Conservation (phyloP, 768 basidiomycete species). For the Naganishia onofrii region DNA sequence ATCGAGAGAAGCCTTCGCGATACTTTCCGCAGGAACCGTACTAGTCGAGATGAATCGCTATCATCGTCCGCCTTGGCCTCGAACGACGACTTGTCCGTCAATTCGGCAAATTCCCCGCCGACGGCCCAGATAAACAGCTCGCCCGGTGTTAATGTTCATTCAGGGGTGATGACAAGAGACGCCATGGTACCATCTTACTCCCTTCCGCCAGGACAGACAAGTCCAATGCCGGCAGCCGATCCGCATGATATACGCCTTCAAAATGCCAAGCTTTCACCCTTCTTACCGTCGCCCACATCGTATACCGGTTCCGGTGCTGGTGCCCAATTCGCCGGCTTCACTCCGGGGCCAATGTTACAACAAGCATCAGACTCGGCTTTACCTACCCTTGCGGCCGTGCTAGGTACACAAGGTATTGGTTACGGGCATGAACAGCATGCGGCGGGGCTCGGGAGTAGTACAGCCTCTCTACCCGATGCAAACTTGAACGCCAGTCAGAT, state of each 20-base stretch:
- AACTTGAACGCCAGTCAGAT: too few relatives aligned
- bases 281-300: constrained; percentile 70
- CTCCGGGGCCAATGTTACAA: constrained; percentile 35
- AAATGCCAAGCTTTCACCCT: constrained; percentile 60
- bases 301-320: background rate
- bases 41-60: constrained; percentile 19
- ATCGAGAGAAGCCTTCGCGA: constrained; percentile 30
- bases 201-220: constrained; percentile 60
- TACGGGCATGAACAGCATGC: too few relatives aligned
- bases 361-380: constrained; percentile 34
- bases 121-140: too few relatives aligned
- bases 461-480: too few relatives aligned
- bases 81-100: too few relatives aligned
- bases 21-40: constrained; percentile 32
- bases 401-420: too few relatives aligned
- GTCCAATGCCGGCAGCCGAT: constrained; percentile 74
- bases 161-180: background rate
- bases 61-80: background rate
- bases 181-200: constrained; percentile 59
- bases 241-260: constrained; percentile 65
- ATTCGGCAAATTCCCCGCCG: too few relatives aligned
- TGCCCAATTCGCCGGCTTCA: constrained; percentile 1
- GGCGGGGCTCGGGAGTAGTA: too few relatives aligned
- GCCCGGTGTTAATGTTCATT: too few relatives aligned
- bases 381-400: too few relatives aligned